Evolutionary conservation across 2,329 filamentous ascomycete species (phyloP).

Genomic region (Verticillium nonalfalfae): DNA sequence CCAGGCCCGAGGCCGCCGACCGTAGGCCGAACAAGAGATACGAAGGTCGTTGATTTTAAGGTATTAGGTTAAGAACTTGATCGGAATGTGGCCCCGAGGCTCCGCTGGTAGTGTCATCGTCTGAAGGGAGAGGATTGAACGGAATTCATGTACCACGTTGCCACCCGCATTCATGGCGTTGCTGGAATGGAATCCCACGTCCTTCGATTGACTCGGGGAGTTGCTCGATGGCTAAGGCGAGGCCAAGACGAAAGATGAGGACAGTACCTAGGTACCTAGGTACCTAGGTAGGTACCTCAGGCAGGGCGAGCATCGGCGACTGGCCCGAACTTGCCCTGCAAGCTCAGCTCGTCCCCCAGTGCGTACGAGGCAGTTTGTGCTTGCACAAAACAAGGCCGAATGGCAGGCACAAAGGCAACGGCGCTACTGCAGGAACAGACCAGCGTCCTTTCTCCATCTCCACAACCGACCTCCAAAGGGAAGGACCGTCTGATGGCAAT

Average conservation of each 20-base stretch:
- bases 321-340: not conserved
- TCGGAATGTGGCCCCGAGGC: not conserved
- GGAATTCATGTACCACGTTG: not conserved
- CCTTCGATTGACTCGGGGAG: not conserved
- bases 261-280: too few species aligned
- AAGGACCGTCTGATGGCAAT: not conserved
- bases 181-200: not conserved
- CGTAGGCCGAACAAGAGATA: not conserved
- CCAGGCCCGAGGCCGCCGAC: not conserved
- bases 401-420: not conserved
- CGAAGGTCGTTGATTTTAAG: not conserved
- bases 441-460: not conserved
- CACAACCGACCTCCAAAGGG: not conserved
- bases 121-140: not conserved
- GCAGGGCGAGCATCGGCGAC: too few species aligned
- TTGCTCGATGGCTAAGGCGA: not conserved
- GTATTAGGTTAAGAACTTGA: not conserved
- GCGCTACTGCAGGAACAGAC: conserved; percentile 14
- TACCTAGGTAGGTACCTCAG: too few species aligned
- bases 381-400: not conserved
- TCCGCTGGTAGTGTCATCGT: not conserved
- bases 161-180: not conserved
- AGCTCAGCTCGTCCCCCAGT: not conserved
- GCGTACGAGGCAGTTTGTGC: not conserved
- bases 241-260: not conserved